Percentiles rank a stretch among this genome's conserved stretches.
Evolutionary conservation across 805 yeast genomes (phyloP).

Genomic region (Saccharomycopsis guyanensis): DNA sequence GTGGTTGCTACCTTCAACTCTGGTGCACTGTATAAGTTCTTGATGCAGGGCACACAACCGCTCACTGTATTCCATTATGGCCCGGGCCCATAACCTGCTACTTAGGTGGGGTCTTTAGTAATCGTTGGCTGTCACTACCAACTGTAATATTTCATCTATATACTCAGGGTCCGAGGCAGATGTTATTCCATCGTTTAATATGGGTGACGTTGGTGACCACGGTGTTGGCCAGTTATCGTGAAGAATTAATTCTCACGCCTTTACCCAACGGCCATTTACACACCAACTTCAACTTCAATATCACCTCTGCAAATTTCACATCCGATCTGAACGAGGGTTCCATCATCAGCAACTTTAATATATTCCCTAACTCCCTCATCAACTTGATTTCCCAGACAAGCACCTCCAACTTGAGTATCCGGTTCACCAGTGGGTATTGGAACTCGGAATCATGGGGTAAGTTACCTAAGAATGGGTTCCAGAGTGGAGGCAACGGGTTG

Average conservation of each 20-base stretch:
- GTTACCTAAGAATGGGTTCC: constrained; percentile 62
- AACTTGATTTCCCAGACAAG: constrained; percentile 62
- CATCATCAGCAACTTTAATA: constrained; percentile 37
- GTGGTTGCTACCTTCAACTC: no score
- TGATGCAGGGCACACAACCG: no score
- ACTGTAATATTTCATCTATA: no score
- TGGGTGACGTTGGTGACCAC: background rate
- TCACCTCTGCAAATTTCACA: constrained; percentile 11
- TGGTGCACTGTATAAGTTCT: no score
- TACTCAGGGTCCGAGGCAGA: no score
- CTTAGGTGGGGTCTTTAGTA: no score
- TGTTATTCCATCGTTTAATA: no score
- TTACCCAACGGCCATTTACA: constrained; percentile 19
- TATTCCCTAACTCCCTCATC: constrained; percentile 76
- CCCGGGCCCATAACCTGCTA: no score
- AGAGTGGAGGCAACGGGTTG: constrained; percentile 90
- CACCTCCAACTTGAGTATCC: constrained; percentile 68
- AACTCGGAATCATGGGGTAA: constrained; percentile 83
- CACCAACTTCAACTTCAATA: constrained; percentile 15
- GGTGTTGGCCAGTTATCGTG: no score
- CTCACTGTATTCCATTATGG: no score
- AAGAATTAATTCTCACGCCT: constrained; percentile 16
- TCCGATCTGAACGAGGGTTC: constrained; percentile 9
- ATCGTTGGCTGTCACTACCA: no score
- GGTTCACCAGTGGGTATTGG: constrained; percentile 95